These are phyloP conservation scores for Penicillium turbatum DNA, from an alignment of 495 filamentous ascomycete genomes.

Conservation along the genomic window DNA sequence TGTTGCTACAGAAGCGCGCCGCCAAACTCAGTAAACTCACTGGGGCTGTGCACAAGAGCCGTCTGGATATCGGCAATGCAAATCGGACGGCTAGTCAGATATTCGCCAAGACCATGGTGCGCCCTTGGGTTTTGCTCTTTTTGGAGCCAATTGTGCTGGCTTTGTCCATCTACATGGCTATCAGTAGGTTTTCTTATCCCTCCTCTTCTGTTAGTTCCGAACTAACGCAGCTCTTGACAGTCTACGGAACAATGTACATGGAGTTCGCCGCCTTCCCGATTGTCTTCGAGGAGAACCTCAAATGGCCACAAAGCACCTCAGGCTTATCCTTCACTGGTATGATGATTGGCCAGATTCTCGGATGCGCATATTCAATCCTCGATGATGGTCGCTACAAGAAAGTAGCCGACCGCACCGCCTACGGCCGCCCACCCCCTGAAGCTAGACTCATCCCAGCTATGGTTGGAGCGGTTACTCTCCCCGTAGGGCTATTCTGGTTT, in stretches of 20 bases:
- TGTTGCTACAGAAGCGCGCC: slow-evolving; percentile 40
- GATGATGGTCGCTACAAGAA: slow-evolving; percentile 18
- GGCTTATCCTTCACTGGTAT: slow-evolving; percentile 69
- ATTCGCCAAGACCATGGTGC: slow-evolving; percentile 23
- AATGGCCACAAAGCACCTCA: slow-evolving; percentile 57
- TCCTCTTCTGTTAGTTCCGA: not conserved
- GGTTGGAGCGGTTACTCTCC: slow-evolving; percentile 47
- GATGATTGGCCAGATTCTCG: slow-evolving; percentile 63
- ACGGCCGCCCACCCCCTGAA: slow-evolving; percentile 23
- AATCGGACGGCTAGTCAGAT: slow-evolving; percentile 6
- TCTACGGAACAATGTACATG: slow-evolving; percentile 67
- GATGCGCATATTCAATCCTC: slow-evolving; percentile 35
- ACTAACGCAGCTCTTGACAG: not conserved
- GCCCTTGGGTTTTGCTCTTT: slow-evolving; percentile 28
- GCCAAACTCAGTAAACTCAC: slow-evolving; percentile 37
- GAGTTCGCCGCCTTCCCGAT: slow-evolving; percentile 71
- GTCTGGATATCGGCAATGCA: slow-evolving; percentile 5
- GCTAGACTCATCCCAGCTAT: slow-evolving; percentile 32
- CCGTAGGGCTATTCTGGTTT: slow-evolving; percentile 57
- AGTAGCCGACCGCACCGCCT: not conserved
- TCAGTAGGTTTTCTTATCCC: slow-evolving; percentile 18
- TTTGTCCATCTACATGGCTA: slow-evolving; percentile 59
- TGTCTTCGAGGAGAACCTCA: slow-evolving; percentile 61
- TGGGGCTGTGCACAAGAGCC: slow-evolving; percentile 36
- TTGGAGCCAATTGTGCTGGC: slow-evolving; percentile 48